Conservation (phyloP, 805 yeast species). For the Starmerella gropengiesseri region DNA sequence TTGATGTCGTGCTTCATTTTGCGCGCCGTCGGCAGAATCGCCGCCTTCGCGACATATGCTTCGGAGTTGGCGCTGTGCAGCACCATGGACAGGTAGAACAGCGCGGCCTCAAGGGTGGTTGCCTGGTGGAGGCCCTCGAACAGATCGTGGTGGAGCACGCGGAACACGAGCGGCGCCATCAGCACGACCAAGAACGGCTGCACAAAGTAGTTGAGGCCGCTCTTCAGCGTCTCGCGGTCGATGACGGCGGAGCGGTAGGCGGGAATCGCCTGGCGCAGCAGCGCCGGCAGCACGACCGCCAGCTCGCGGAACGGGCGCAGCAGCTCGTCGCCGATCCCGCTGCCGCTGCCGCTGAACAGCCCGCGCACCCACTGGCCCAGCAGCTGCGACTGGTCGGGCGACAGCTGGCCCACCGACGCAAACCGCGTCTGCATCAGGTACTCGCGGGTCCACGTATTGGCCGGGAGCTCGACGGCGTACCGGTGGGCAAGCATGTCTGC, state of each 20-base stretch:
- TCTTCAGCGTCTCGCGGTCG: conserved; percentile 48
- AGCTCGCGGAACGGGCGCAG: conserved; percentile 60
- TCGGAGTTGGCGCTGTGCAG: conserved; percentile 3
- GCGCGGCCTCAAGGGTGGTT: conserved; percentile 15
- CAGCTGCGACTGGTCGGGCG: conserved; percentile 23
- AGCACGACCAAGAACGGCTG: conserved; percentile 64
- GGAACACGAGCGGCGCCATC: conserved; percentile 41
- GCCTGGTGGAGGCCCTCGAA: conserved; percentile 19
- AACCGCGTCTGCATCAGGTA: conserved; percentile 4
- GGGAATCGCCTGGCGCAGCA: conserved; percentile 59
- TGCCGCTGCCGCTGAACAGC: conserved; percentile 69
- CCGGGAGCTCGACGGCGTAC: conserved; percentile 4
- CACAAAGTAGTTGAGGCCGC: conserved; percentile 77
- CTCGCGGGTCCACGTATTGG: conserved; percentile 4
- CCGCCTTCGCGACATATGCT: conserved; percentile 3
- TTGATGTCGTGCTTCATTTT: not conserved
- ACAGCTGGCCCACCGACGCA: conserved; percentile 6
- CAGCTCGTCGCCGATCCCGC: conserved; percentile 58
- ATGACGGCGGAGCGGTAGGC: conserved; percentile 48
- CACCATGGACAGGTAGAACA: conserved; percentile 11
- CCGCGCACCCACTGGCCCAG: conserved; percentile 70
- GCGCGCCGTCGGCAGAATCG: not conserved
- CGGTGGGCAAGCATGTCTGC: conserved; percentile 3
- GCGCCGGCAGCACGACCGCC: conserved; percentile 50
- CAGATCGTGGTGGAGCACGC: conserved; percentile 38